A percentile compares a stretch with the other conserved stretches of the same genome.
Conservation (phyloP, 257 asterid genomes). For the Schizonepeta tenuifolia region DNA sequence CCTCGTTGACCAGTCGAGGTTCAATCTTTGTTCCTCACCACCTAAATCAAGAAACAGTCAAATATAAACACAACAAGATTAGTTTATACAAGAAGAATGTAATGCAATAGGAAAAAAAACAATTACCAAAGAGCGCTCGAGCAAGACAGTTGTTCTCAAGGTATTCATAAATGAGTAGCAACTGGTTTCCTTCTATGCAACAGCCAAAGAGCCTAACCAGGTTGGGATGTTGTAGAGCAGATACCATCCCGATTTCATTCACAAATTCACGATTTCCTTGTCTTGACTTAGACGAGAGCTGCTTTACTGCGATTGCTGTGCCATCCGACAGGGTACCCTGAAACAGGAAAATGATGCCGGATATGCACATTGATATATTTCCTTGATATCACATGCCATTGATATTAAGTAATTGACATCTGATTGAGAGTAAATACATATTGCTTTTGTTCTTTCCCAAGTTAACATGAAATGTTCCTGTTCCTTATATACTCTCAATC, state of each 20-base stretch:
- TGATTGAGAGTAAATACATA: too few relatives aligned
- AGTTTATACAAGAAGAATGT: not conserved
- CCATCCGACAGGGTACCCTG: slow-evolving; percentile 68
- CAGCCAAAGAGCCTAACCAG: slow-evolving; percentile 70
- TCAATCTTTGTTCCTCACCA: not conserved
- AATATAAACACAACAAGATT: not conserved
- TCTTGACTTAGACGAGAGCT: slow-evolving; percentile 62
- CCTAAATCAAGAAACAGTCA: not conserved
- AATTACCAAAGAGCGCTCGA: slow-evolving; percentile 61
- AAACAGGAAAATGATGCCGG: not conserved
- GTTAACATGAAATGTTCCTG: too few relatives aligned
- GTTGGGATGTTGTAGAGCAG: slow-evolving; percentile 69
- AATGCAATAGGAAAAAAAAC: not conserved
- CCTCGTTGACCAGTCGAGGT: slow-evolving; percentile 47
- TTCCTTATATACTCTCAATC: too few relatives aligned
- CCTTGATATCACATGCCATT: too few relatives aligned
- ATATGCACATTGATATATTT: too few relatives aligned
- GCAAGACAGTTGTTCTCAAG: slow-evolving; percentile 71
- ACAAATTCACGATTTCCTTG: slow-evolving; percentile 77
- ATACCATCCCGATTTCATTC: slow-evolving; percentile 65
- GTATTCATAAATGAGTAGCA: slow-evolving; percentile 68
- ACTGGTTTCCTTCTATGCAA: slow-evolving; percentile 65
- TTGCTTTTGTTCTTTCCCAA: too few relatives aligned
- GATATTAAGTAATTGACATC: too few relatives aligned
- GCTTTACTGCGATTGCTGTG: slow-evolving; percentile 61